These are phyloP conservation scores for Yarrowia galli DNA, from an alignment of 1,139 yeast species.

Conservation along the genomic window DNA sequence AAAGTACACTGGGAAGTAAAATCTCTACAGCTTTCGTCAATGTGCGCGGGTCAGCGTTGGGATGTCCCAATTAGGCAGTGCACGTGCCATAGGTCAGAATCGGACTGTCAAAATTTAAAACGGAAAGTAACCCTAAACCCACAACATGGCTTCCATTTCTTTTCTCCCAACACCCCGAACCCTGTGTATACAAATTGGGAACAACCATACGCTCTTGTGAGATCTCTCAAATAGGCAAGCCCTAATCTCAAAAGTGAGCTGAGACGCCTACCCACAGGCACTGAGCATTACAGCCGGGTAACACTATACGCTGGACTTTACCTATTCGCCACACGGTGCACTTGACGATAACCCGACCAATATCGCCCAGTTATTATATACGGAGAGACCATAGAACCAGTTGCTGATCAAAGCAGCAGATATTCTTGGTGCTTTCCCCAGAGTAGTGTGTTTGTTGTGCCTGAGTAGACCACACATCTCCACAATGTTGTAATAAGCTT, in stretches of 20 bases:
- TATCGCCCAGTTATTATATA: no score
- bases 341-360: not conserved
- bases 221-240: not conserved
- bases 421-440: no score
- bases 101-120: conserved; percentile 25
- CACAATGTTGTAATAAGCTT: conserved; percentile 11
- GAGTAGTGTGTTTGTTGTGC: no score
- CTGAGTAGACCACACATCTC: not conserved
- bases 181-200: not conserved
- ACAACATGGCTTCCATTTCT: not conserved
- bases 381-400: no score
- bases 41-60: conserved; percentile 36
- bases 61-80: conserved; percentile 35
- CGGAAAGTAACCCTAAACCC: conserved; percentile 26
- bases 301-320: not conserved
- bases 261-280: not conserved
- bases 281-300: conserved; percentile 3
- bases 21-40: conserved; percentile 37
- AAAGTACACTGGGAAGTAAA: conserved; percentile 37
- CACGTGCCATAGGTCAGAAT: conserved; percentile 14
- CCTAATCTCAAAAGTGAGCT: not conserved
- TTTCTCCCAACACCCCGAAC: not conserved
- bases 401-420: no score
- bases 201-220: no score
- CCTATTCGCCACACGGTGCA: not conserved